These are phyloP conservation scores for Trichopus zeylanicus DNA, from an alignment of 116 monocot genomes.

Conservation along the genomic window DNA sequence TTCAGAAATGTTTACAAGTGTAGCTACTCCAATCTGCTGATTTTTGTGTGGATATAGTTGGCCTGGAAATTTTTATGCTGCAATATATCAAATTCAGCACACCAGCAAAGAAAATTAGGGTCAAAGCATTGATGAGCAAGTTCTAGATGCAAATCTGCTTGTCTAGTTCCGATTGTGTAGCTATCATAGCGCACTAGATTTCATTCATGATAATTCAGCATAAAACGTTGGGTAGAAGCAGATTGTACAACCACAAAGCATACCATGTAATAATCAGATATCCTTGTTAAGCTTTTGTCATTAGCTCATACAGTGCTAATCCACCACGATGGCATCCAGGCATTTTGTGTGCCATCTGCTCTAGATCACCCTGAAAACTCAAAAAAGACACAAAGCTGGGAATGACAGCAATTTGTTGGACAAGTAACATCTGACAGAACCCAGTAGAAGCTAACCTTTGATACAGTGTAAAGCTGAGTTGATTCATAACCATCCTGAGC, in stretches of 20 bases:
- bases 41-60: too few species aligned
- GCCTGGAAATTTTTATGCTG: too few species aligned
- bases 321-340: constrained; percentile 94
- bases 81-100: too few species aligned
- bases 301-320: constrained; percentile 62
- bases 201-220: neutral
- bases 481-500: constrained; percentile 95
- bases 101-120: too few species aligned
- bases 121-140: too few species aligned
- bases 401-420: neutral
- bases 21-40: too few species aligned
- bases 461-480: constrained; percentile 55
- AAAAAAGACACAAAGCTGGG: neutral
- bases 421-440: neutral
- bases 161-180: too few species aligned
- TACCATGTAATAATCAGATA: neutral
- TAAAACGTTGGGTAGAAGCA: neutral
- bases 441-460: constrained; percentile 30
- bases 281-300: constrained; percentile 18
- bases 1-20: too few species aligned
- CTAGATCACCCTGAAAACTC: constrained; percentile 46
- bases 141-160: too few species aligned
- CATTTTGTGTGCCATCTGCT: constrained; percentile 48
- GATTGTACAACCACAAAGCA: neutral
- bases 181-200: neutral